Evolutionary conservation across 2,329 filamentous ascomycete species (phyloP), one percentile per base, ranked within the genome.

Genomic region (Cercospora brassicicola): DNA sequence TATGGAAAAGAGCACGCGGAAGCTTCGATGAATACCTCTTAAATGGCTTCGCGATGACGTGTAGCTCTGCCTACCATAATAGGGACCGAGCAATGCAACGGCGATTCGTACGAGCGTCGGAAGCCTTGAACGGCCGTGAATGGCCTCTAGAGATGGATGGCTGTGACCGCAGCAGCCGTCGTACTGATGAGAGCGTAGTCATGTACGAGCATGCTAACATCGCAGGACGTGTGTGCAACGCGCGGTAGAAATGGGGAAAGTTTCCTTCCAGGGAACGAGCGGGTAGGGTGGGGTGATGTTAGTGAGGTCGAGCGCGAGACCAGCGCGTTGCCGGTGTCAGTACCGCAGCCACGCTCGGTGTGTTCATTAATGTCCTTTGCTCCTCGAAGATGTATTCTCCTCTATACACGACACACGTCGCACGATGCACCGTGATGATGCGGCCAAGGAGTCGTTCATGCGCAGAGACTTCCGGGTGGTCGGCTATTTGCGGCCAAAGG

Each of bases 401-500:
- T 55, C 23, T 3, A 0, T n/a, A 1, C 20, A 1, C 28, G 23
- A 55, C 23, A 55, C 48, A 28, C 8, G 55, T 59, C 4, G 55
- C 55, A 59, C 55, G 36, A 7, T 36, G 8, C 28, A 15, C 28
- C 55, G 31, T 36, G 23, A 28, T 20, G 28, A 31, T 36, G 55
- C 55, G 31, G 55, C 55, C 55, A 59, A 57, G 55, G 8, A 28
- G 26, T 18, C 26, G 42, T 57, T 53, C 51, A 48, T 63, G 61
- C 61, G 18, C 56, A 65, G 63, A 65, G 31, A 39, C 36, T 45
- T 33, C 28, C 64, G 64, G 64, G 48, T 45, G 20, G 59, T 66
- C 64, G 64, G 64, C 59, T 61, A 68, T 51, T 59, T 48, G 60
- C 66, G 62, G 66, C 45, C 60, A 56, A 62, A 48, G 20, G 31